Evolutionary conservation across 768 basidiomycete genomes (phyloP).

Genomic region (Panus rudis): DNA sequence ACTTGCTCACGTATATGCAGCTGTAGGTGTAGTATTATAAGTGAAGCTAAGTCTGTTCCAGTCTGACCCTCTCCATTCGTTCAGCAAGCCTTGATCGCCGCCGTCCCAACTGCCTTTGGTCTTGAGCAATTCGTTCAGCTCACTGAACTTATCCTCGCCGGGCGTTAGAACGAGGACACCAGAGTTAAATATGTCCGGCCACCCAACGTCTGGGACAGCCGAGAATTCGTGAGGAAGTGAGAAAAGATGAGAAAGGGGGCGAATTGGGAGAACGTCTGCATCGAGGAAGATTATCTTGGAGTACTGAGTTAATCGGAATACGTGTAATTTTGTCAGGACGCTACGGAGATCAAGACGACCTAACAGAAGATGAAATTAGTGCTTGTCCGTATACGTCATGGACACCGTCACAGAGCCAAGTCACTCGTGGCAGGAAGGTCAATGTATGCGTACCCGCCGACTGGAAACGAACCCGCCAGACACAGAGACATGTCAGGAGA

Average conservation of each 20-base stretch:
- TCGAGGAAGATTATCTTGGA: slow-evolving; percentile 86
- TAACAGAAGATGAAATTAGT: slow-evolving; percentile 26
- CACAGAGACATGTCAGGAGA: too few species aligned
- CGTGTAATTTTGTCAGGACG: slow-evolving; percentile 94
- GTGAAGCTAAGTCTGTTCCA: slow-evolving; percentile 97
- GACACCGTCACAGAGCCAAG: too few species aligned
- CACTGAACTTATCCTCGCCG: slow-evolving; percentile 73
- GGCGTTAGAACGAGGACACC: slow-evolving; percentile 88
- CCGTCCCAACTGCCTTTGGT: slow-evolving; percentile 91
- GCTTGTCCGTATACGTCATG: too few species aligned
- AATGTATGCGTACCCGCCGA: not conserved
- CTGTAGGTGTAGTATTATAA: slow-evolving; percentile 97
- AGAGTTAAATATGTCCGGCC: slow-evolving; percentile 99
- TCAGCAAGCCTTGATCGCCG: slow-evolving; percentile 96
- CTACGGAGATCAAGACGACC: slow-evolving; percentile 91
- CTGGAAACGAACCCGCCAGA: not conserved
- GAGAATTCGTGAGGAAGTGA: slow-evolving; percentile 75
- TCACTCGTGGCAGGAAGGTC: slow-evolving; percentile 5
- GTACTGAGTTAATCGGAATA: slow-evolving; percentile 87
- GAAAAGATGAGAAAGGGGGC: slow-evolving; percentile 92
- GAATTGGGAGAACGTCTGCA: slow-evolving; percentile 83
- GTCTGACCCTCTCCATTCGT: slow-evolving; percentile 82
- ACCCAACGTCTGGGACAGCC: slow-evolving; percentile 94
- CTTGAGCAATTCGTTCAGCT: slow-evolving; percentile 63
- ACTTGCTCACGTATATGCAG: slow-evolving; percentile 83